Evolutionary conservation across 257 asterid species (phyloP).

Genomic region (Striga asiatica): DNA sequence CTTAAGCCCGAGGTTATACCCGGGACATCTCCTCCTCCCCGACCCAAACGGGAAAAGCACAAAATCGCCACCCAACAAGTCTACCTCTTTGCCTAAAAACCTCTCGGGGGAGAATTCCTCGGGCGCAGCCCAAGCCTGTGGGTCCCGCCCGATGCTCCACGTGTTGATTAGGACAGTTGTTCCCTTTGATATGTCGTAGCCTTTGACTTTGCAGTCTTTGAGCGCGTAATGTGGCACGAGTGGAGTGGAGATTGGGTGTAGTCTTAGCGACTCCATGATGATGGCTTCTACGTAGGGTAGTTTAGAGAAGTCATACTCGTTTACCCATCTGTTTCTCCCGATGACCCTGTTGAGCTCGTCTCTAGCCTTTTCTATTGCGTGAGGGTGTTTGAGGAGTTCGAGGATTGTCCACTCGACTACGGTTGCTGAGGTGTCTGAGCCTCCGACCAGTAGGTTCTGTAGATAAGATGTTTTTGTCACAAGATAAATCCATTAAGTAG

Average conservation of each 20-base stretch:
- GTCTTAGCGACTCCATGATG: constrained; percentile 24
- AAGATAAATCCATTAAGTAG: no score
- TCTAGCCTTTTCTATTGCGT: constrained; percentile 19
- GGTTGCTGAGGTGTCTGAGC: constrained; percentile 22
- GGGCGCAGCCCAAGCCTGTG: constrained; percentile 16
- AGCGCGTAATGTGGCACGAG: constrained; percentile 19
- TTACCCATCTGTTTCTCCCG: constrained; percentile 29
- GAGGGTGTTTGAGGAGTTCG: constrained; percentile 22
- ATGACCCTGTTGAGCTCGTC: constrained; percentile 24
- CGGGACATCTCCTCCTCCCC: constrained; percentile 19
- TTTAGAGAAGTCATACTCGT: constrained; percentile 21
- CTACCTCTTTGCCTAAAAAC: constrained; percentile 20
- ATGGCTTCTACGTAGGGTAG: constrained; percentile 28
- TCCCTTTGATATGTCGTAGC: constrained; percentile 19
- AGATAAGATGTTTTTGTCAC: no score
- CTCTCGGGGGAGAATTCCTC: constrained; percentile 24
- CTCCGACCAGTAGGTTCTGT: constrained; percentile 15
- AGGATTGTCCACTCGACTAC: constrained; percentile 25
- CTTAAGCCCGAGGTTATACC: constrained; percentile 18
- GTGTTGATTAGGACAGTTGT: constrained; percentile 15
- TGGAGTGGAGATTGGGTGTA: constrained; percentile 23
- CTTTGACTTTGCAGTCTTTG: constrained; percentile 20
- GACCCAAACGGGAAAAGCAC: constrained; percentile 22
- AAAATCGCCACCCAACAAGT: constrained; percentile 15
- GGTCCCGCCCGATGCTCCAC: constrained; percentile 23